These are phyloP conservation scores for Picea glauca DNA, from an alignment of 75 land plant species.

Conservation along the genomic window DNA sequence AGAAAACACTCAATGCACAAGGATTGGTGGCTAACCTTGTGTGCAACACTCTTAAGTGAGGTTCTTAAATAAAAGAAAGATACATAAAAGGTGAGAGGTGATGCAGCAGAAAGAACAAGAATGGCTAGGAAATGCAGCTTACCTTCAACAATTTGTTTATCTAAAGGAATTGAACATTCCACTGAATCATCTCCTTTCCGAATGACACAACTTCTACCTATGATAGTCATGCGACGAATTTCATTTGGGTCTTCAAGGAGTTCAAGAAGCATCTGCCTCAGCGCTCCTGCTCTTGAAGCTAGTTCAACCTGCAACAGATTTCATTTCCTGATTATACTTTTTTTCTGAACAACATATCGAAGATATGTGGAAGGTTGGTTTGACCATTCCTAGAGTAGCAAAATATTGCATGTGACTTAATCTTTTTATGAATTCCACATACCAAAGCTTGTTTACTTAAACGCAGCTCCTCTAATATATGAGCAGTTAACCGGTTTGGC, in stretches of 20 bases:
- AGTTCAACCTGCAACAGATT: slow-evolving; percentile 70
- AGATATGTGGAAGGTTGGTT: not conserved
- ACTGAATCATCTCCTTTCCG: slow-evolving; percentile 46
- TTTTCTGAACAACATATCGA: not conserved
- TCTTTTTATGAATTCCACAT: slow-evolving; percentile 7
- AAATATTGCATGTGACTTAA: not conserved
- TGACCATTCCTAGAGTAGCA: not conserved
- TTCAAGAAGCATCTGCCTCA: slow-evolving; percentile 95
- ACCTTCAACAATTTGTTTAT: slow-evolving; percentile 97
- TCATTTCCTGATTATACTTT: not conserved
- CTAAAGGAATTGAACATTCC: slow-evolving; percentile 69
- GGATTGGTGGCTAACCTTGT: too few relatives aligned
- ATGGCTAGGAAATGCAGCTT: slow-evolving; percentile 3
- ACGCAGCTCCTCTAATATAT: slow-evolving; percentile 89
- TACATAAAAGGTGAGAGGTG: not conserved
- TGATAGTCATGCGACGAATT: slow-evolving; percentile 86
- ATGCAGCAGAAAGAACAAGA: not conserved
- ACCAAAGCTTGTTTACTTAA: slow-evolving; percentile 95
- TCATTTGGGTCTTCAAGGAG: slow-evolving; percentile 88
- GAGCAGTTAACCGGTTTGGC: slow-evolving; percentile 82
- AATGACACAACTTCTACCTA: slow-evolving; percentile 76
- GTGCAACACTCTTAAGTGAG: too few relatives aligned
- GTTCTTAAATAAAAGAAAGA: not conserved
- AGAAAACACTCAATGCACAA: too few relatives aligned
- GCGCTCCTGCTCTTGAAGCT: slow-evolving; percentile 85